Evolutionary conservation across 371 early-diverging fungal genomes (phyloP).

Genomic region (Globomyces sp.): DNA sequence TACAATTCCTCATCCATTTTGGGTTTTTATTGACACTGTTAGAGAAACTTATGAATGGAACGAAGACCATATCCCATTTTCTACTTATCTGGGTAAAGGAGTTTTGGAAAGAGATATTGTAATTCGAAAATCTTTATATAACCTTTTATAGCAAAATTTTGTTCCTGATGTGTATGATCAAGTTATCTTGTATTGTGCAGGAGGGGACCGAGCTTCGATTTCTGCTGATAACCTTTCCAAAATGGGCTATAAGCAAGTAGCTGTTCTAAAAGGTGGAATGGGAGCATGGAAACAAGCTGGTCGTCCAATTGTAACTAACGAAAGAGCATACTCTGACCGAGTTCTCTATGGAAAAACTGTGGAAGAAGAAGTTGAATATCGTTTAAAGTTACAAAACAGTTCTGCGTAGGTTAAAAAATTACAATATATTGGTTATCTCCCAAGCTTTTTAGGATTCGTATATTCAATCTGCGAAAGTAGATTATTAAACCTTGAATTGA

Average conservation of each 20-base stretch:
- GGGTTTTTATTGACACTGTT: conserved; percentile 3
- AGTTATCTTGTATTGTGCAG: conserved; percentile 61
- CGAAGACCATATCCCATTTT: conserved; percentile 43
- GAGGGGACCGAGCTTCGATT: conserved; percentile 53
- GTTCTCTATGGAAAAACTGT: conserved; percentile 15
- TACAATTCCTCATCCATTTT: not conserved
- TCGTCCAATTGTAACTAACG: conserved; percentile 6
- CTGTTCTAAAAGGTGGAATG: conserved; percentile 38
- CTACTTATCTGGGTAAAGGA: conserved; percentile 48
- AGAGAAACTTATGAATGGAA: conserved; percentile 55
- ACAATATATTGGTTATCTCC: too few relatives aligned
- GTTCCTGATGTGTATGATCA: conserved; percentile 39
- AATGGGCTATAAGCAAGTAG: conserved; percentile 55
- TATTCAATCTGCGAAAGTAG: too few relatives aligned
- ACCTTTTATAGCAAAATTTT: conserved; percentile 30
- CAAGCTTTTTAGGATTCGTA: too few relatives aligned
- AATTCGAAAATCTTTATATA: conserved; percentile 1
- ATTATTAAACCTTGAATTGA: too few relatives aligned
- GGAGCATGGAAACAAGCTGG: conserved; percentile 37
- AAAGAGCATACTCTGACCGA: conserved; percentile 2
- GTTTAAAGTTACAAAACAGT: too few relatives aligned
- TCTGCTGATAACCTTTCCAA: conserved; percentile 59
- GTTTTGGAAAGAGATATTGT: conserved; percentile 53
- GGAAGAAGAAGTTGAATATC: not conserved
- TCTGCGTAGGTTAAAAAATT: too few relatives aligned